Percentiles rank a stretch among this genome's conserved stretches.
Conservation (phyloP, 2,329 filamentous ascomycete species). For the Ophiostoma tasmaniense region DNA sequence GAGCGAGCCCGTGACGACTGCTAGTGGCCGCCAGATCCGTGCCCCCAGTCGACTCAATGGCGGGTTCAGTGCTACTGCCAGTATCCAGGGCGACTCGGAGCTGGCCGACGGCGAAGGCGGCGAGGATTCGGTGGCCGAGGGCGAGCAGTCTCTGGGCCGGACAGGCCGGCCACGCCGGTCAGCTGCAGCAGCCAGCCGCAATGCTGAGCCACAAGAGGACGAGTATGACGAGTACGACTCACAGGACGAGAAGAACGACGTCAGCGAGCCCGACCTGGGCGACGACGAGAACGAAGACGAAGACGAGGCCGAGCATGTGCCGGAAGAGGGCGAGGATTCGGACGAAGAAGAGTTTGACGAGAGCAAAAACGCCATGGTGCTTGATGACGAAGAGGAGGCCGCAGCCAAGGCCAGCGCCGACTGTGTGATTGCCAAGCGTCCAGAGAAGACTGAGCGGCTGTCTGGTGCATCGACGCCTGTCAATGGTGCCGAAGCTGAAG, state of each 20-base stretch:
- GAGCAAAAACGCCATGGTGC: constrained; percentile 46
- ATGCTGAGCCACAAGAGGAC: constrained; percentile 37
- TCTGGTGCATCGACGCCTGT: constrained; percentile 15
- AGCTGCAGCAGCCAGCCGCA: constrained; percentile 40
- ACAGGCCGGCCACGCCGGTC: constrained; percentile 44
- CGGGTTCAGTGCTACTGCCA: constrained; percentile 39
- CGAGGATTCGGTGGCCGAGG: constrained; percentile 14
- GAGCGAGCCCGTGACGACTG: constrained; percentile 62
- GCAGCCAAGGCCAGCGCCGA: neutral
- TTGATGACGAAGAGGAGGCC: constrained; percentile 41
- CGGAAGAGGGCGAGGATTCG: constrained; percentile 45
- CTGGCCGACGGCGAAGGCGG: constrained; percentile 19
- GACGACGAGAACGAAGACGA: constrained; percentile 58
- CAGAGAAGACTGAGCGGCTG: neutral
- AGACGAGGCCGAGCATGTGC: constrained; percentile 38
- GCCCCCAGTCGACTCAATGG: constrained; percentile 57
- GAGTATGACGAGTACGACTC: constrained; percentile 45
- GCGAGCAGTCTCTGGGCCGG: constrained; percentile 34
- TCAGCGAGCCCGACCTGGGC: constrained; percentile 65
- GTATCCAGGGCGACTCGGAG: constrained; percentile 35
- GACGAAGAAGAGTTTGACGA: constrained; percentile 47
- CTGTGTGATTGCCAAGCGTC: neutral
- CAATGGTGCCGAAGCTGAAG: constrained; percentile 9
- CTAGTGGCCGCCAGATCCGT: constrained; percentile 78
- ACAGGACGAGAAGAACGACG: constrained; percentile 41